phyloP scores from a whole-genome alignment of 306 rosid genomes.

The Amphicarpaea edgeworthii region DNA sequence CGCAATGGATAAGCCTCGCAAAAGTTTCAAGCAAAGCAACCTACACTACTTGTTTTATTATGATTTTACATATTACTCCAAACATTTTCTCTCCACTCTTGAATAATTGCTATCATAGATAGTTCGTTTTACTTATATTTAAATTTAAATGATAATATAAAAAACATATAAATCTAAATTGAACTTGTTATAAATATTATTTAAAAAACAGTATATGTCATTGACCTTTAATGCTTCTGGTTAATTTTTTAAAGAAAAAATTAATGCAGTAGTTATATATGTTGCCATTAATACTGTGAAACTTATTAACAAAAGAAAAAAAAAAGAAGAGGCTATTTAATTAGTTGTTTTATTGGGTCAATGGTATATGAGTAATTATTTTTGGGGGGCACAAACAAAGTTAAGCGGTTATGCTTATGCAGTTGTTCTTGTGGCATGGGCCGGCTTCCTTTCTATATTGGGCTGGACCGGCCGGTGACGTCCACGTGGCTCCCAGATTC shows the following conservation, averaged over 20 bases:
- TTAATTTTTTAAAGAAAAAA: too few relatives aligned
- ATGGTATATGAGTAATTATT: too few relatives aligned
- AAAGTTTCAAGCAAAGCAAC: neutral
- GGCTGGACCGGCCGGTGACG: conserved; percentile 28
- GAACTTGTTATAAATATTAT: neutral
- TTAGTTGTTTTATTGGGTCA: too few relatives aligned
- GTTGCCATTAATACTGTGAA: too few relatives aligned
- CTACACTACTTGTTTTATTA: neutral
- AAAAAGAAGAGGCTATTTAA: too few relatives aligned
- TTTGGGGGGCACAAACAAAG: too few relatives aligned
- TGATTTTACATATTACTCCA: neutral
- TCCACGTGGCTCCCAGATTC: neutral
- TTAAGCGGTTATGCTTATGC: too few relatives aligned
- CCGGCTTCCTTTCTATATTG: conserved; percentile 30
- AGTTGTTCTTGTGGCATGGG: conserved; percentile 31
- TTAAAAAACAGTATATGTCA: too few relatives aligned
- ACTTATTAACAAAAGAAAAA: too few relatives aligned
- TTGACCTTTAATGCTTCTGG: too few relatives aligned
- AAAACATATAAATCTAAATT: neutral
- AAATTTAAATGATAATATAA: neutral
- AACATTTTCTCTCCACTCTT: neutral
- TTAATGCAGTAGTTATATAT: too few relatives aligned
- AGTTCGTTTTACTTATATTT: too few relatives aligned
- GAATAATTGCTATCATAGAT: neutral
- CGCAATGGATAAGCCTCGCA: neutral